Conservation (phyloP, 805 yeast genomes). For the Hanseniaspora thailandica region DNA sequence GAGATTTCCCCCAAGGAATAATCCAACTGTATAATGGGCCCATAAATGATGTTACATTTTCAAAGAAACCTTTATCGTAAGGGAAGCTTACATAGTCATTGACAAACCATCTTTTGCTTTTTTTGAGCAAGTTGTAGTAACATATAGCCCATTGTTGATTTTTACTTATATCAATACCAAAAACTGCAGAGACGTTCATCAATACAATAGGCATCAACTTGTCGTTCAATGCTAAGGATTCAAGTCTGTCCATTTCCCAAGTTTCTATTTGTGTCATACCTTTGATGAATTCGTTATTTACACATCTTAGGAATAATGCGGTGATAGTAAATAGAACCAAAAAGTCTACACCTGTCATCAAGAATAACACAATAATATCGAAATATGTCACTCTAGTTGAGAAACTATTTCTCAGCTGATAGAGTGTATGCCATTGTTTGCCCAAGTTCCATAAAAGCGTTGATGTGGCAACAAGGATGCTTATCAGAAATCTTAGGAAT, state of each 20-base stretch:
- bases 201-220: slow-evolving; percentile 37
- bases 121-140: slow-evolving; percentile 14
- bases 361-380: slow-evolving; percentile 45
- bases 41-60: slow-evolving; percentile 41
- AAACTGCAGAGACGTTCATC: slow-evolving; percentile 37
- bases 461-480: slow-evolving; percentile 47
- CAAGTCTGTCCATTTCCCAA: slow-evolving; percentile 84
- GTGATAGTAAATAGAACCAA: slow-evolving; percentile 53
- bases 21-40: slow-evolving; percentile 60
- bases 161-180: slow-evolving; percentile 17
- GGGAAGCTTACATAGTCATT: slow-evolving; percentile 68
- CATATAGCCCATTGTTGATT: slow-evolving; percentile 15
- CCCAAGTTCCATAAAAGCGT: slow-evolving; percentile 36
- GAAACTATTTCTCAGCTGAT: slow-evolving; percentile 41
- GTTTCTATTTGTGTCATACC: slow-evolving; percentile 85
- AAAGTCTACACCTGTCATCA: slow-evolving; percentile 42
- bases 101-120: slow-evolving; percentile 31
- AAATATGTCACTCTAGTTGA: slow-evolving; percentile 40
- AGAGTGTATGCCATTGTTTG: slow-evolving; percentile 35
- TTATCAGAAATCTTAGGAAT: slow-evolving; percentile 60
- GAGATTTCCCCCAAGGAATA: slow-evolving; percentile 58
- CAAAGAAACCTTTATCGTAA: slow-evolving; percentile 55
- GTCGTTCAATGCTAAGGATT: slow-evolving; percentile 46
- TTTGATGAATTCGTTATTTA: slow-evolving; percentile 39
- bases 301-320: slow-evolving; percentile 49